Percentiles rank a stretch among this genome's conserved stretches.
These are phyloP conservation scores for Rhynchosporium secalis DNA, from an alignment of 2,329 filamentous ascomycete species.

Conservation along the genomic window DNA sequence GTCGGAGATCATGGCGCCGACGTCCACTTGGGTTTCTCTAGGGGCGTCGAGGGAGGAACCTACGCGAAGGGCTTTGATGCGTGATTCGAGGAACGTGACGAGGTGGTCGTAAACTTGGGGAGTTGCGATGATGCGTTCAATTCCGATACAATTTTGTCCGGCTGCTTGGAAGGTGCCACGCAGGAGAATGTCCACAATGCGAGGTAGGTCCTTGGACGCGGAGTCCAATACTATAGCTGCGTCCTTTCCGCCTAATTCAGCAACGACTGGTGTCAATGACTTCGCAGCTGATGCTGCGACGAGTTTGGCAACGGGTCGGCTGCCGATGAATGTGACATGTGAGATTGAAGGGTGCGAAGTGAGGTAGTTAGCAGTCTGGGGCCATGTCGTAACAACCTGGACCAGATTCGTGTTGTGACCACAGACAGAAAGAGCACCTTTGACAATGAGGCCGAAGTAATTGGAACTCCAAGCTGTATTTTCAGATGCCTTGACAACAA, in stretches of 20 bases:
- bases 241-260: conserved; percentile 95
- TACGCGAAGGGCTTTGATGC: conserved; percentile 72
- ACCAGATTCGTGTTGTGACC: conserved; percentile 80
- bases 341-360: conserved; percentile 82
- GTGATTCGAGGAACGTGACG: conserved; percentile 67
- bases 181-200: conserved; percentile 80
- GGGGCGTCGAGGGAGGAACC: conserved; percentile 62
- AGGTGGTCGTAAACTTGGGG: conserved; percentile 75
- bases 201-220: conserved; percentile 58
- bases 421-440: conserved; percentile 76
- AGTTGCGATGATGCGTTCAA: conserved; percentile 85
- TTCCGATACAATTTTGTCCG: conserved; percentile 96
- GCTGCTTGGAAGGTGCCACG: conserved; percentile 92
- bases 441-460: conserved; percentile 79
- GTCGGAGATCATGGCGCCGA: conserved; percentile 87
- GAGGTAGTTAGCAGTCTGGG: conserved; percentile 74
- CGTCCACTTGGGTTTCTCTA: conserved; percentile 61
- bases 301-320: conserved; percentile 78
- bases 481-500: conserved; percentile 92
- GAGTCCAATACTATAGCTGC: conserved; percentile 88
- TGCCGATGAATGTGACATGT: conserved; percentile 96
- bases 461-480: conserved; percentile 89
- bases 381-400: conserved; percentile 86
- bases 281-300: conserved; percentile 86
- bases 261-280: conserved; percentile 80